Conservation (phyloP, 1,284 basidiomycete genomes). For the Fomitiporia mediterranea region DNA sequence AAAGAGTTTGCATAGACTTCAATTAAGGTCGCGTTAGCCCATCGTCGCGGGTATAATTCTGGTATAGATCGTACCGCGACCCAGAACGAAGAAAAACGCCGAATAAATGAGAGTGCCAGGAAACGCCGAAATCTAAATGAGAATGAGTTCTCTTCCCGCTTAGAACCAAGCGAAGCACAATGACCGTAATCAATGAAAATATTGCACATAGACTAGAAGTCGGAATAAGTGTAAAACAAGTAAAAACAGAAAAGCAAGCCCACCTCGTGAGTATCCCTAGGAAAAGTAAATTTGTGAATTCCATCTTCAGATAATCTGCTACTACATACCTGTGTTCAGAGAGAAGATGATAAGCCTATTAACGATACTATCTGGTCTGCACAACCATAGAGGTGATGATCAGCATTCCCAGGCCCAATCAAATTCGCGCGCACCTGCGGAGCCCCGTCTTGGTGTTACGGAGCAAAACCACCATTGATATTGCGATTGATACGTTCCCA, state of each 20-base stretch:
- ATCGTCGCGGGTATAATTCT: not conserved
- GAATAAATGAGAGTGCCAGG: slow-evolving; percentile 51
- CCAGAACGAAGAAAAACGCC: slow-evolving; percentile 52
- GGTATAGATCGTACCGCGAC: slow-evolving; percentile 37
- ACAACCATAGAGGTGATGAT: not conserved
- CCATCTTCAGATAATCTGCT: not conserved
- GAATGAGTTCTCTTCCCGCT: slow-evolving; percentile 1
- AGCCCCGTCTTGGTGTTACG: slow-evolving; percentile 49
- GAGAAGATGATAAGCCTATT: slow-evolving; percentile 50
- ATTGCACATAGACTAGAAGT: slow-evolving; percentile 42
- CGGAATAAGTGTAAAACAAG: not conserved
- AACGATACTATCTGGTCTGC: slow-evolving; percentile 49
- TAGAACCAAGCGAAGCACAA: slow-evolving; percentile 21
- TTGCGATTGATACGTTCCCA: slow-evolving; percentile 48
- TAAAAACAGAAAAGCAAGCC: not conserved
- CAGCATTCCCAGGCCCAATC: not conserved
- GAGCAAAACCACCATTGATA: slow-evolving; percentile 44
- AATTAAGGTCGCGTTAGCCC: not conserved
- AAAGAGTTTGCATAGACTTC: slow-evolving; percentile 1
- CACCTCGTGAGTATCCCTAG: slow-evolving; percentile 1
- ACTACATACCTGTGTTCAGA: slow-evolving; percentile 52
- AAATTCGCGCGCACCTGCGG: slow-evolving; percentile 39
- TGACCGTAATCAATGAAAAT: slow-evolving; percentile 47
- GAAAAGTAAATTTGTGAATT: not conserved
- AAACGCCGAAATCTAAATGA: slow-evolving; percentile 40